These are phyloP conservation scores for Mercurialis annua DNA, from an alignment of 345 rosid genomes.

Conservation along the genomic window DNA sequence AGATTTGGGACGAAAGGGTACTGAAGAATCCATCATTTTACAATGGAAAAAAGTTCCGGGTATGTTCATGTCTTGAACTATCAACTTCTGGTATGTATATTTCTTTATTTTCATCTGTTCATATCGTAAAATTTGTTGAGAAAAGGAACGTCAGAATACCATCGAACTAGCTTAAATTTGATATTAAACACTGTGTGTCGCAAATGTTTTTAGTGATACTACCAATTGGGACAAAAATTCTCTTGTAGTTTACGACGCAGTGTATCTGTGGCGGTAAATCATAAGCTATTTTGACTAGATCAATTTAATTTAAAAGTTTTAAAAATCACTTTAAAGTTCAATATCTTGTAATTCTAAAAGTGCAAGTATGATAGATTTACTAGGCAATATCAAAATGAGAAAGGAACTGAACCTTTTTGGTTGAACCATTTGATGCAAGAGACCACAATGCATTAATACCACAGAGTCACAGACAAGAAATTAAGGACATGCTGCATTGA, in stretches of 20 bases:
- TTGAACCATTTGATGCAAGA: slow-evolving; percentile 10
- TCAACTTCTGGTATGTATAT: background rate
- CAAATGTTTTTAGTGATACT: background rate
- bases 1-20: slow-evolving; percentile 45
- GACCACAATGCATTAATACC: background rate
- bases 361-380: background rate
- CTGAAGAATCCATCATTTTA: slow-evolving; percentile 54
- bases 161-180: background rate
- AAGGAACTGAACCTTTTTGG: background rate
- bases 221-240: background rate
- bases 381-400: background rate
- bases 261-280: background rate
- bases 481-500: slow-evolving; percentile 3
- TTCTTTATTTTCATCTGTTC: background rate
- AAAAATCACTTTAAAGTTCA: background rate
- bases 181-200: background rate
- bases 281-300: background rate
- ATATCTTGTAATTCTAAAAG: slow-evolving; percentile 3
- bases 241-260: background rate
- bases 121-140: background rate
- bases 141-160: background rate
- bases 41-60: slow-evolving; percentile 74
- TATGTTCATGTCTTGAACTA: background rate
- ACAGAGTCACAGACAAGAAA: background rate
- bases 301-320: background rate